Evolutionary conservation across 163 green algal genomes (phyloP).

Genomic region (Trebouxiophyceae sp.): DNA sequence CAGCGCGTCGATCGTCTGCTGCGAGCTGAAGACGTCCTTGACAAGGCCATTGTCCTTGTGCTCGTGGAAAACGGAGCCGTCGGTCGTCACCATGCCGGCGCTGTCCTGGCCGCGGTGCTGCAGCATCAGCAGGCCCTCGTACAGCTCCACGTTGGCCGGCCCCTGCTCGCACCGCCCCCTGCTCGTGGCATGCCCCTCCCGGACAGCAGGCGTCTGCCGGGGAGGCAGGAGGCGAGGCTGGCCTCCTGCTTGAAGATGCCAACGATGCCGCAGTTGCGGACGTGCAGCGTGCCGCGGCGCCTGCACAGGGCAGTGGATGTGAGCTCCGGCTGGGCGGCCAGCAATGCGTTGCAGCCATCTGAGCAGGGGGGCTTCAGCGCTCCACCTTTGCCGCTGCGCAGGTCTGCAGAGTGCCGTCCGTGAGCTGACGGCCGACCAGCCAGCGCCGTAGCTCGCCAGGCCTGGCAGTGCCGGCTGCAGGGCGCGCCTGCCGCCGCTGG

Average conservation of each 20-base stretch:
- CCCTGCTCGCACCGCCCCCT: constrained; percentile 6
- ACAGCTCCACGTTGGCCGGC: constrained; percentile 74
- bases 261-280: constrained; percentile 79
- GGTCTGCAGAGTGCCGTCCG: too few species aligned
- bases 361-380: background rate
- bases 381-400: background rate
- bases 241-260: constrained; percentile 70
- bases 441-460: background rate
- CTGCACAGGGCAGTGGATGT: too few species aligned
- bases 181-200: constrained; percentile 9
- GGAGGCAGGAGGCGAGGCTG: background rate
- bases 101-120: constrained; percentile 94
- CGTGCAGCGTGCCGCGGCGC: background rate
- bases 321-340: too few species aligned
- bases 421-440: background rate
- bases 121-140: constrained; percentile 95
- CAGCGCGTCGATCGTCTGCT: constrained; percentile 64
- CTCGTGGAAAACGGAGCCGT: constrained; percentile 77
- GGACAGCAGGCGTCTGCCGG: background rate
- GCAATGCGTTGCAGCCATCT: too few species aligned
- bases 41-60: constrained; percentile 94
- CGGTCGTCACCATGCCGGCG: constrained; percentile 90
- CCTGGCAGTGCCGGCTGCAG: background rate
- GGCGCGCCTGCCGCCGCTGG: too few species aligned
- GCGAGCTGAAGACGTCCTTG: constrained; percentile 82